These are phyloP conservation scores for Blastocystis sp. DNA, from an alignment of 352 stramenopile genomes.

Conservation along the genomic window DNA sequence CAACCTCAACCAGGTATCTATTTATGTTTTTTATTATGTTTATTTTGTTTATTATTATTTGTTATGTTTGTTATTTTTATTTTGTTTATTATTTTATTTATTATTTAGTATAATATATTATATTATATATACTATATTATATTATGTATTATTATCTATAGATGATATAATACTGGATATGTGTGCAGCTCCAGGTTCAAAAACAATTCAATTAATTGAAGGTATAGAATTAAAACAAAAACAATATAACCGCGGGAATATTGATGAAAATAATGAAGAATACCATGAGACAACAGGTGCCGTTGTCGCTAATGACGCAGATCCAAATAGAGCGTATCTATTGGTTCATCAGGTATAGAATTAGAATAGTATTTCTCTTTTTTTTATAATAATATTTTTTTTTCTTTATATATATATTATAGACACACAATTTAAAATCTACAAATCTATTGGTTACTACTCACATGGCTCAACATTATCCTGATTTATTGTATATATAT, in stretches of 20 bases:
- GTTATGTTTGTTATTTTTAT: constrained; percentile 42
- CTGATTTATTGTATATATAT: constrained; percentile 49
- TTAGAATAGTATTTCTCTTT: no score
- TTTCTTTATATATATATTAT: background rate
- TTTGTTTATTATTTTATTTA: background rate
- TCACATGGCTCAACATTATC: constrained; percentile 79
- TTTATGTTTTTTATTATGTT: no score
- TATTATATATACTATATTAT: no score
- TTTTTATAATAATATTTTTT: no score
- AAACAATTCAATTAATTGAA: constrained; percentile 92
- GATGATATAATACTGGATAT: constrained; percentile 65
- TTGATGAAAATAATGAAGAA: no score
- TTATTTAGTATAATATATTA: no score
- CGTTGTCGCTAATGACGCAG: constrained; percentile 83
- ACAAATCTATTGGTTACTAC: constrained; percentile 75
- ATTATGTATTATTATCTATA: background rate
- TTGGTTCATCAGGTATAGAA: constrained; percentile 83
- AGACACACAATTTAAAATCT: constrained; percentile 47
- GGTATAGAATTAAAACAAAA: constrained; percentile 59
- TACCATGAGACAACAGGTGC: constrained; percentile 47
- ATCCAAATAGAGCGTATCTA: constrained; percentile 89
- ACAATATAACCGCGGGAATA: no score
- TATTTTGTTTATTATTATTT: no score
- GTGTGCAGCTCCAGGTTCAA: constrained; percentile 90
- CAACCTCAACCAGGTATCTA: constrained; percentile 62